These are phyloP conservation scores for Lupinus albus DNA, from an alignment of 306 rosid genomes.

Conservation along the genomic window DNA sequence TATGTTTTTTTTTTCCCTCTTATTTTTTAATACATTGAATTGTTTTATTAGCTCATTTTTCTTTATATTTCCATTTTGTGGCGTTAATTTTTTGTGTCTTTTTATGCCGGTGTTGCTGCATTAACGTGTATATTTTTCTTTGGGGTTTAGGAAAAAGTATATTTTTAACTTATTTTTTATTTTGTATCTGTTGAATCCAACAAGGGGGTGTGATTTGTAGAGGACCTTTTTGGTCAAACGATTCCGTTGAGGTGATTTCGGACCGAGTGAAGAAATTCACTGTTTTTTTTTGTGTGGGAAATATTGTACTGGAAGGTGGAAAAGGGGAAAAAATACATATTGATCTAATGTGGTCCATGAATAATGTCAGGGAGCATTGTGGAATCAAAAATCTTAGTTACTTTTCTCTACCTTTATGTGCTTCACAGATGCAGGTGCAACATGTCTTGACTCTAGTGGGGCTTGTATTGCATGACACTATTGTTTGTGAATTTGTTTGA, in stretches of 20 bases:
- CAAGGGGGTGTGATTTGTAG: conserved; percentile 6
- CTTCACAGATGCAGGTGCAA: conserved; percentile 41
- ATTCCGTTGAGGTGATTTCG: conserved; percentile 19
- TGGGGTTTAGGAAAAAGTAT: not conserved
- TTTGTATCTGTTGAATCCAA: conserved; percentile 15
- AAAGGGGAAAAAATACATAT: not conserved
- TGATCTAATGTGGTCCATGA: conserved; percentile 40
- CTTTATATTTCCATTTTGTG: not conserved
- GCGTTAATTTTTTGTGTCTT: not conserved
- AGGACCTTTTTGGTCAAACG: not conserved
- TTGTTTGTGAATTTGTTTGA: conserved; percentile 38
- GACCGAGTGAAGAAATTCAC: conserved; percentile 25
- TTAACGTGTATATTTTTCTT: not conserved
- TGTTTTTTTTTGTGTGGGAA: conserved; percentile 31
- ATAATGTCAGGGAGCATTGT: conserved; percentile 37
- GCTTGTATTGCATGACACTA: conserved; percentile 26
- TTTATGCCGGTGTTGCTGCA: not conserved
- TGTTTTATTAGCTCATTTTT: not conserved
- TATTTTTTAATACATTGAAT: conserved; percentile 30
- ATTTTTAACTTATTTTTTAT: not conserved
- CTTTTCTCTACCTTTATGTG: conserved; percentile 34
- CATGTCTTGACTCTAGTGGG: conserved; percentile 51
- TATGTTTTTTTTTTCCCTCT: conserved; percentile 35
- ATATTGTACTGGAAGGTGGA: conserved; percentile 27
- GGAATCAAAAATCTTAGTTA: conserved; percentile 26